Conservation (phyloP, 164 flowering plant species). For the Sextonia rubra region DNA sequence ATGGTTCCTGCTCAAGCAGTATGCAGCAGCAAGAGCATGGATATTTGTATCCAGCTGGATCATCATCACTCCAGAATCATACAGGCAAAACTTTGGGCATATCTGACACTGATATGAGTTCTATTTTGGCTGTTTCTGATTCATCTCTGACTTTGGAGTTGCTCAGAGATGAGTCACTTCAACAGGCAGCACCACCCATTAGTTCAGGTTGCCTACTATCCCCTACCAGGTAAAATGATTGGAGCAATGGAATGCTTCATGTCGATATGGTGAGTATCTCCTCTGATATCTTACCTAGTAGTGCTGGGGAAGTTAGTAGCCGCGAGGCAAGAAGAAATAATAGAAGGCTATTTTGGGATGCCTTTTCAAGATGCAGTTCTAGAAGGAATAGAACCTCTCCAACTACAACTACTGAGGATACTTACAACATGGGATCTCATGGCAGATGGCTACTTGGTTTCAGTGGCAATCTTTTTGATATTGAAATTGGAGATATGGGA, state of each 20-base stretch:
- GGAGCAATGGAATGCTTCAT: slow-evolving; percentile 46
- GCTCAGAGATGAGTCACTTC: slow-evolving; percentile 30
- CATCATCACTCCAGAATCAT: slow-evolving; percentile 28
- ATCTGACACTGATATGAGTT: slow-evolving; percentile 21
- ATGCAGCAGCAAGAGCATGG: slow-evolving; percentile 18
- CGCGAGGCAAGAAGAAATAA: slow-evolving; percentile 60
- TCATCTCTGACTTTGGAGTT: slow-evolving; percentile 23
- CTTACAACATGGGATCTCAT: slow-evolving; percentile 43
- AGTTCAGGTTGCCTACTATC: slow-evolving; percentile 37
- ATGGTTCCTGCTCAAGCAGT: slow-evolving; percentile 26
- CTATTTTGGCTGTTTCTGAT: slow-evolving; percentile 28
- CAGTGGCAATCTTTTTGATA: slow-evolving; percentile 45
- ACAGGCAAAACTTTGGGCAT: slow-evolving; percentile 11
- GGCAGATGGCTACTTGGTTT: slow-evolving; percentile 76
- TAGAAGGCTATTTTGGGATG: slow-evolving; percentile 80
- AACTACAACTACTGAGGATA: slow-evolving; percentile 35
- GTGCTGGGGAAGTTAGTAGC: slow-evolving; percentile 32
- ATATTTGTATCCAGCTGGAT: slow-evolving; percentile 20
- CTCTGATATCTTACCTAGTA: slow-evolving; percentile 37
- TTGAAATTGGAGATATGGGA: slow-evolving; percentile 41
- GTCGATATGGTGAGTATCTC: slow-evolving; percentile 62
- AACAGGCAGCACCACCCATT: slow-evolving; percentile 29
- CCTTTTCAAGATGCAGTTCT: slow-evolving; percentile 70
- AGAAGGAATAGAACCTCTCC: slow-evolving; percentile 54
- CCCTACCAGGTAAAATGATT: slow-evolving; percentile 28